Percentiles rank a stretch among this genome's conserved stretches.
Evolutionary conservation across 345 rosid genomes (phyloP).

Genomic region (Melaleuca alternifolia): DNA sequence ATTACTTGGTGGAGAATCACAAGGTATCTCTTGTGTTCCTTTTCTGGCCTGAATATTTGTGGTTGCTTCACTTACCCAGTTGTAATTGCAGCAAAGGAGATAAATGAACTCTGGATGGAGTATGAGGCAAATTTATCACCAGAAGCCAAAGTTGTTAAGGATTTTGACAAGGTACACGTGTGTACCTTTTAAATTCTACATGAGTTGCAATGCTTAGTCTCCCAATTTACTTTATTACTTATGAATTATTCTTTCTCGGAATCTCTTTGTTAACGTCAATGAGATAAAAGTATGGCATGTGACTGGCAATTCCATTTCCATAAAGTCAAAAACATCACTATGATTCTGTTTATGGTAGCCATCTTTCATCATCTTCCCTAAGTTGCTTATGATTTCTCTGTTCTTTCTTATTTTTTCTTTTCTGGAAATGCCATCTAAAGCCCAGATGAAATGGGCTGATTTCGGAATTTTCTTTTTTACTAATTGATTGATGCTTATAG

Average conservation of each 20-base stretch:
- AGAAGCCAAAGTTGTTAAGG: constrained; percentile 94
- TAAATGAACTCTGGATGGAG: constrained; percentile 70
- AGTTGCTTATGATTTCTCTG: not conserved
- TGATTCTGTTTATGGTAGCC: not conserved
- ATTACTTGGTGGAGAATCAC: constrained; percentile 69
- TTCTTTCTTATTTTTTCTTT: not conserved
- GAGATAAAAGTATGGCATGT: not conserved
- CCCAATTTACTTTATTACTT: not conserved
- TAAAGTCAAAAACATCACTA: not conserved
- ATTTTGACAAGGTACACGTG: constrained; percentile 64
- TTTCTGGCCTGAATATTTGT: not conserved
- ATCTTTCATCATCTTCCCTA: not conserved
- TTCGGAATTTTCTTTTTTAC: not conserved
- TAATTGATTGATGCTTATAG: not conserved
- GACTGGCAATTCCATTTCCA: not conserved
- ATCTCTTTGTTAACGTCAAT: not conserved
- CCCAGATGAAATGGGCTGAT: not conserved
- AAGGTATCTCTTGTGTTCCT: constrained; percentile 31
- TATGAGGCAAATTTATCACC: constrained; percentile 84
- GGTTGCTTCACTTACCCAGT: not conserved
- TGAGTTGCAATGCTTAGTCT: not conserved
- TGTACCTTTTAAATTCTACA: not conserved
- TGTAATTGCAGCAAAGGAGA: constrained; percentile 55
- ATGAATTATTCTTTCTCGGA: not conserved
- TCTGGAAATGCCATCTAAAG: not conserved